Evolutionary conservation across 805 yeast genomes (phyloP), one percentile per base, ranked within the genome.

Genomic region (Hanseniaspora mollemarum): DNA sequence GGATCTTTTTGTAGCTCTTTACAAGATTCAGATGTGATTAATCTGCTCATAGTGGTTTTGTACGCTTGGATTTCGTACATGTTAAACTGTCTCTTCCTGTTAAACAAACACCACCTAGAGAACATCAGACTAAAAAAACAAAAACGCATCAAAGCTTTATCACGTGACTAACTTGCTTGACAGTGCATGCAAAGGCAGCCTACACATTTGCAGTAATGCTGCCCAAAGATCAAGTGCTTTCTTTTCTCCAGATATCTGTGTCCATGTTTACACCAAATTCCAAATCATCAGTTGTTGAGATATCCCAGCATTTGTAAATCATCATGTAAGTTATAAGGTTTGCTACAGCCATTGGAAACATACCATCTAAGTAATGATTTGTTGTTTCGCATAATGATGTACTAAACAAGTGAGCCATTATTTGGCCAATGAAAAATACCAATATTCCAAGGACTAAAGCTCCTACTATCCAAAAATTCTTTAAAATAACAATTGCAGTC

Each of bases 231-330:
- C n/a, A n/a, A n/a, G n/a, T n/a, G n/a, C n/a, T n/a, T n/a, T 5
- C 16, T 7, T 44, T 18, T 21, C 7, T 22, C 21, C 19, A 37
- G 59, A 60, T 19, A 57, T 46, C 63, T 67, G 38, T 69, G 71
- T 18, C 67, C 70, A 54, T 71, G 39, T 78, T 73, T 46, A 86
- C 92, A 44, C 87, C 78, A 65, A 90, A 92, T 67, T 90, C 98
- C 58, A 90, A 78, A 64, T 92, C 97, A 60, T 90, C 97, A 52
- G 81, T 79, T 12, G 97, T 92, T 48, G 90, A 81, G 75, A 88
- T 87, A 61, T 88, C 96, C 96, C 97, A 90, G 58, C 80, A 86
- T 67, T 92, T 88, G 71, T 87, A 90, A 46, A 90, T 72, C 97
- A 92, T 90, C 95, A 92, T 87, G 51, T 83, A 68, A 3, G 94